Evolutionary conservation across 306 rosid species (phyloP), one percentile per base, ranked within the genome.

Genomic region (Medicago ruthenica): DNA sequence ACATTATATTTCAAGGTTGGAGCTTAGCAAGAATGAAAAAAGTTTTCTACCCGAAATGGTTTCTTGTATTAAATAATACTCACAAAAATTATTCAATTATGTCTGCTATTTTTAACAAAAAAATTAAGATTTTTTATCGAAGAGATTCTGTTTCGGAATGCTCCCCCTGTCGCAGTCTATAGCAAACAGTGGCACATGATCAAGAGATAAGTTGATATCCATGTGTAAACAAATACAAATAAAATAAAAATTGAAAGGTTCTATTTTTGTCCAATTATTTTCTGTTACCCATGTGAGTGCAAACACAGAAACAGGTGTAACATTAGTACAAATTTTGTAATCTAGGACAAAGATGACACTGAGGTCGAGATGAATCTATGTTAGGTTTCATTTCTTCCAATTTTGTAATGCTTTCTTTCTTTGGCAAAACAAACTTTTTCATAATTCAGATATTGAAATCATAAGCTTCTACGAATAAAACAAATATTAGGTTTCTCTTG

Each of bases 121-220:
- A 68, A 77, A 24, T 36, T 16, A 40, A 50, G 68, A 39, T 79
- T 64, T 48, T 68, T 67, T 45, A 10, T 71, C 42, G 44, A 75
- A 62, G 55, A 81, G 68, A 76, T 75, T 76, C 81, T 70, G 48
- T 54, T 70, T 15, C 16, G 34, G 54, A 51, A 71, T 71, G 71
- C 2, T 64, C 65, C 73, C 37, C 48, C 13, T 58, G 85, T 85
- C 83, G 13, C 73, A 48, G 6, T 81, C 73, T 48, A 11, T 8
- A 13, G 16, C 60, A 66, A 78, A 70, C 73, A 78, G 58, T 44
- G 5, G 69, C 88, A 81, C 88, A 74, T 74, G 81, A 78, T 15
- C 15, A 66, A 39, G 40, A 77, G 70, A 51, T 15, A 48, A 34
- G 31, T 69, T 63, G 59, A 21, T 74, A 74, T 78, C 74, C 78